Percentiles rank a stretch among this genome's conserved stretches.
phyloP scores from a whole-genome alignment of 768 basidiomycete genomes.

The Leccinellum albellum region DNA sequence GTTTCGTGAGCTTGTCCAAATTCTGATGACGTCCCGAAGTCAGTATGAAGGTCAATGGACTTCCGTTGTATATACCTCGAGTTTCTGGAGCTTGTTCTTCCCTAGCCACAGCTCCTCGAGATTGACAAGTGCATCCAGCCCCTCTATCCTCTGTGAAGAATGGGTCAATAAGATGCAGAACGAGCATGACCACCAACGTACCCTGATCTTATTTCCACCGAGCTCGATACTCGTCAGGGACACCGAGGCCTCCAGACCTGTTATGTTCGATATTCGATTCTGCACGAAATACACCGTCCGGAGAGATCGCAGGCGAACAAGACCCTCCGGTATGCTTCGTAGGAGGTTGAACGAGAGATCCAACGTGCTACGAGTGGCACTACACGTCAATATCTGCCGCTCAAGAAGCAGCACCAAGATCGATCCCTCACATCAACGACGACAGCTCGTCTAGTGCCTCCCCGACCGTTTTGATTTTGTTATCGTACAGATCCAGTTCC shows the following conservation, averaged over 20 bases:
- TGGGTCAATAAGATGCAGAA: neutral
- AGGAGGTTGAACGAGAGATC: conserved; percentile 96
- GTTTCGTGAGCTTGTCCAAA: conserved; percentile 60
- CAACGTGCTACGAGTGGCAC: conserved; percentile 54
- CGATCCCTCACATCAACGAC: conserved; percentile 49
- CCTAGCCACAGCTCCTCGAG: conserved; percentile 95
- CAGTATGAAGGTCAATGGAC: neutral
- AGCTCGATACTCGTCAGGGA: conserved; percentile 82
- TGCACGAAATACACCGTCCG: conserved; percentile 91
- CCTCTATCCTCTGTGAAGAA: conserved; percentile 74
- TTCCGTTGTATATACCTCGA: conserved; percentile 53
- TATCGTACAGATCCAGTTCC: conserved; percentile 95
- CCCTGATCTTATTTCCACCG: conserved; percentile 90
- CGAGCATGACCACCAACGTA: conserved; percentile 33
- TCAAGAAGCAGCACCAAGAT: neutral
- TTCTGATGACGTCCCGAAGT: conserved; percentile 43
- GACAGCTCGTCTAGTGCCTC: conserved; percentile 57
- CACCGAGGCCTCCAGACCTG: conserved; percentile 52
- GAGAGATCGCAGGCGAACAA: conserved; percentile 57
- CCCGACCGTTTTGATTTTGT: conserved; percentile 76
- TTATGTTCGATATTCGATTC: conserved; percentile 85
- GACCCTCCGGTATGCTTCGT: conserved; percentile 59
- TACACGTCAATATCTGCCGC: neutral
- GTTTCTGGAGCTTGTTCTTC: conserved; percentile 91
- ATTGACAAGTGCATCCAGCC: conserved; percentile 71